A percentile compares a stretch with the other conserved stretches of the same genome.
These are phyloP conservation scores for Tetrahymena borealis DNA, from an alignment of 73 alveolate genomes.

Conservation along the genomic window DNA sequence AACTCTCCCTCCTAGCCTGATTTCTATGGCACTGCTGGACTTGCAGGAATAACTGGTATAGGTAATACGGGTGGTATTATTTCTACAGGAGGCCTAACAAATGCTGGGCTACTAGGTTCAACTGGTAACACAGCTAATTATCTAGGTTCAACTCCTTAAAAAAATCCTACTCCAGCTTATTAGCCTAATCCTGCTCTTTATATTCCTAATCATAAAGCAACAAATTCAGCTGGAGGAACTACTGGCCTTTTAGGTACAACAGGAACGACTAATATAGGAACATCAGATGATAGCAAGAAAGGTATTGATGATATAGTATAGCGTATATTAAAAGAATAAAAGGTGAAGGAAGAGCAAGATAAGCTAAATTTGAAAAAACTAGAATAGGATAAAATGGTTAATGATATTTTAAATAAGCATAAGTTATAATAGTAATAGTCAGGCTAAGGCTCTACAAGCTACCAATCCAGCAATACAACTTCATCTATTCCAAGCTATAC, in stretches of 20 bases:
- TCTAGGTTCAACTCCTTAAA: background rate
- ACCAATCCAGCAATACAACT: background rate
- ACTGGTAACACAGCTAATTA: background rate
- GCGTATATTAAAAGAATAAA: background rate
- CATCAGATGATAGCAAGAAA: background rate
- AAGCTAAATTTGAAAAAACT: background rate
- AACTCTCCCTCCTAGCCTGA: background rate
- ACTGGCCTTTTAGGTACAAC: background rate
- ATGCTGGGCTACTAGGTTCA: background rate
- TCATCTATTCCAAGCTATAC: background rate
- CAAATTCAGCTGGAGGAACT: background rate
- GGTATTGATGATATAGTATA: background rate
- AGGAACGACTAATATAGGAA: background rate
- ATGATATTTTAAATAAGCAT: background rate
- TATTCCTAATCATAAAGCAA: background rate
- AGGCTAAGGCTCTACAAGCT: background rate
- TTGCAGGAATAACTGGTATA: background rate
- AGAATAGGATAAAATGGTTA: background rate
- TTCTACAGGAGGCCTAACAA: no score
- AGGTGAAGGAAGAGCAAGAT: background rate
- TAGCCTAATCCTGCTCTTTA: background rate
- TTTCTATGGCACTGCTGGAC: background rate
- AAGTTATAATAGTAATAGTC: background rate
- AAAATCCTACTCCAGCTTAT: background rate
- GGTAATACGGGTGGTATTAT: background rate